Evolutionary conservation across 2,329 filamentous ascomycete genomes (phyloP).

Genomic region (Aspergillus thermomutatus): DNA sequence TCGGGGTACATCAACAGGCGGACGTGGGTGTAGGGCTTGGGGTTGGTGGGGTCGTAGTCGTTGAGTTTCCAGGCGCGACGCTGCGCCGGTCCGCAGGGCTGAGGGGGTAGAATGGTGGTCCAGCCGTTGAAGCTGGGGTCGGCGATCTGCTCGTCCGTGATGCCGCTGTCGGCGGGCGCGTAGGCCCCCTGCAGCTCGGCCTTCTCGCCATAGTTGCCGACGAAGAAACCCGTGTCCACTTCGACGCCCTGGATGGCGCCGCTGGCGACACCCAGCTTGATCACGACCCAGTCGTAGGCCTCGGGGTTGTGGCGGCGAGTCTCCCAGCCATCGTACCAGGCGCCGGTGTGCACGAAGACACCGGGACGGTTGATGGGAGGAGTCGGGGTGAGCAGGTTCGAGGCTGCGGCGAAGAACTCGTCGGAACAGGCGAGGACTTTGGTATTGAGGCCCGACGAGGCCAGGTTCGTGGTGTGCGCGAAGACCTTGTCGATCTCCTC

Average conservation of each 20-base stretch:
- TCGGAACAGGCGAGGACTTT: slow-evolving; percentile 56
- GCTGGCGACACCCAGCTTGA: slow-evolving; percentile 53
- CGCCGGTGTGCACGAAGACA: slow-evolving; percentile 58
- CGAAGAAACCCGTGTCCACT: slow-evolving; percentile 44
- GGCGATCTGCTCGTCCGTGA: slow-evolving; percentile 29
- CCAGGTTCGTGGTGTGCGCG: slow-evolving; percentile 52
- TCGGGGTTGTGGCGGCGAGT: slow-evolving; percentile 58
- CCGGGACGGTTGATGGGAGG: slow-evolving; percentile 55
- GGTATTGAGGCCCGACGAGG: slow-evolving; percentile 47
- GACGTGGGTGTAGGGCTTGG: slow-evolving; percentile 41
- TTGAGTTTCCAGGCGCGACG: slow-evolving; percentile 41
- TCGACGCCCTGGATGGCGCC: slow-evolving; percentile 41
- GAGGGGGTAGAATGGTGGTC: slow-evolving; percentile 37
- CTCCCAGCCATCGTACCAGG: slow-evolving; percentile 66
- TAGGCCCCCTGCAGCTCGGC: slow-evolving; percentile 39
- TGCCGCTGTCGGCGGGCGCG: slow-evolving; percentile 15
- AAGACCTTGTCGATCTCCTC: slow-evolving; percentile 54
- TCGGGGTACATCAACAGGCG: slow-evolving; percentile 46
- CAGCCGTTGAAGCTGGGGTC: slow-evolving; percentile 34
- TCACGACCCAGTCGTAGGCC: slow-evolving; percentile 58
- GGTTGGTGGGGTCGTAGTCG: slow-evolving; percentile 19
- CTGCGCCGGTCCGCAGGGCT: slow-evolving; percentile 40
- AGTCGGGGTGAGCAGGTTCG: slow-evolving; percentile 57
- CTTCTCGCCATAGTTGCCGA: slow-evolving; percentile 45
- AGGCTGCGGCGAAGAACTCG: slow-evolving; percentile 60